Percentiles rank a stretch among this genome's conserved stretches.
Evolutionary conservation across 208 protist species (phyloP).

Genomic region (Acanthamoeba triangularis): DNA sequence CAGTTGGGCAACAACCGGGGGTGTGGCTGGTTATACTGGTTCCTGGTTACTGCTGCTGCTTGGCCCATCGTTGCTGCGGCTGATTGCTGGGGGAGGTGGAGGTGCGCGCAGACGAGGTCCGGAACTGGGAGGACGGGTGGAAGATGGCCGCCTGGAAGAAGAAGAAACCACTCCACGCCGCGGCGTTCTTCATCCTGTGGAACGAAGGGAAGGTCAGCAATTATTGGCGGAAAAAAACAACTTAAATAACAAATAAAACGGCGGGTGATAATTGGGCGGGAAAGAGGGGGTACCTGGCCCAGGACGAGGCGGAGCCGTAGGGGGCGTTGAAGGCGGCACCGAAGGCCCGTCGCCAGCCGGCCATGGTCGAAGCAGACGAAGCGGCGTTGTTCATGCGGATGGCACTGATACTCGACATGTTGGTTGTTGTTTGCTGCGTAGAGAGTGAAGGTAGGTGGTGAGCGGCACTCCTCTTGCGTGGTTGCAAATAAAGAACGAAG

Average conservation of each 20-base stretch:
- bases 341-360: conserved; percentile 12
- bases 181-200: conserved; percentile 27
- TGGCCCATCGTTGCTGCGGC: too few species aligned
- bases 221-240: neutral
- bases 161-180: conserved; percentile 48
- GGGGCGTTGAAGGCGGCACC: conserved; percentile 36
- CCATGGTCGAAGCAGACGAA: neutral
- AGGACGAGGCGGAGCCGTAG: conserved; percentile 2
- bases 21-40: too few species aligned
- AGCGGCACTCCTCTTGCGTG: neutral
- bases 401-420: neutral
- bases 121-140: conserved; percentile 5
- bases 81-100: too few species aligned
- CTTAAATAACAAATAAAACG: neutral
- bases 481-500: neutral
- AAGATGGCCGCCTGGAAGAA: conserved; percentile 66
- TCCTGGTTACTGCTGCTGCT: too few species aligned
- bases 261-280: neutral
- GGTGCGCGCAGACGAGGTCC: too few species aligned
- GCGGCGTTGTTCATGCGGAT: neutral
- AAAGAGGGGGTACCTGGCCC: neutral
- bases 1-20: too few species aligned
- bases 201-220: neutral
- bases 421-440: neutral
- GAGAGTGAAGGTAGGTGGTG: neutral